These are phyloP conservation scores for Phytopythium cucurbitacearum DNA, from an alignment of 352 stramenopile genomes.

Conservation along the genomic window DNA sequence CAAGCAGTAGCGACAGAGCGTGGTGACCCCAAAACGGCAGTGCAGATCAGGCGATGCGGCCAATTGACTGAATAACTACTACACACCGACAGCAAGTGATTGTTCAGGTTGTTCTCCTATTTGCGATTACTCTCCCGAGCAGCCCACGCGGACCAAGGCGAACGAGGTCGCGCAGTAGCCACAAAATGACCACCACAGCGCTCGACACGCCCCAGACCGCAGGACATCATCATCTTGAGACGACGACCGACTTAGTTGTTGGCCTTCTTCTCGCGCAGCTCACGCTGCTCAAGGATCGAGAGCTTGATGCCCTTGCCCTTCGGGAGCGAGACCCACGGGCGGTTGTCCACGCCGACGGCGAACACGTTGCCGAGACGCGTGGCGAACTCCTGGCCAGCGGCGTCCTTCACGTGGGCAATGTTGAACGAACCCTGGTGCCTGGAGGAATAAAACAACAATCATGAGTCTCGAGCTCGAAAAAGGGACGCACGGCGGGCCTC, in stretches of 20 bases:
- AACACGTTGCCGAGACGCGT: slow-evolving; percentile 98
- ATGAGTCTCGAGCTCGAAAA: slow-evolving; percentile 10
- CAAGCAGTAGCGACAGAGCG: slow-evolving; percentile 40
- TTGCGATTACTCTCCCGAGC: neutral
- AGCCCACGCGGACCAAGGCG: too few species aligned
- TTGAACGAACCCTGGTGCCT: slow-evolving; percentile 99
- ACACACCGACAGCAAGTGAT: neutral
- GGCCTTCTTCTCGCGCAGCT: slow-evolving; percentile 70
- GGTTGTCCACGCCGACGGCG: slow-evolving; percentile 92
- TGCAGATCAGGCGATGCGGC: slow-evolving; percentile 39
- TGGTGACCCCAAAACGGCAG: slow-evolving; percentile 39
- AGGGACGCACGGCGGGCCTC: neutral
- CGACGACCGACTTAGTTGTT: slow-evolving; percentile 35
- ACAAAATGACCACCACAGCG: neutral
- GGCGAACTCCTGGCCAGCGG: slow-evolving; percentile 96
- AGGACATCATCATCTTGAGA: too few species aligned
- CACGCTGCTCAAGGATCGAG: slow-evolving; percentile 96
- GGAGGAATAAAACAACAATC: slow-evolving; percentile 17
- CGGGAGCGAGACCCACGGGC: slow-evolving; percentile 93
- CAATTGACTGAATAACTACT: slow-evolving; percentile 18
- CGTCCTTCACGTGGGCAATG: slow-evolving; percentile 99
- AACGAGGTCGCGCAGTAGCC: neutral
- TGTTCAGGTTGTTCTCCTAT: slow-evolving; percentile 2
- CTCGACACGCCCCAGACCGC: neutral
- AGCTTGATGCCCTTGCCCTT: slow-evolving; percentile 99